phyloP scores from a whole-genome alignment of 2,329 filamentous ascomycete genomes.

The Corynespora cassiicola region DNA sequence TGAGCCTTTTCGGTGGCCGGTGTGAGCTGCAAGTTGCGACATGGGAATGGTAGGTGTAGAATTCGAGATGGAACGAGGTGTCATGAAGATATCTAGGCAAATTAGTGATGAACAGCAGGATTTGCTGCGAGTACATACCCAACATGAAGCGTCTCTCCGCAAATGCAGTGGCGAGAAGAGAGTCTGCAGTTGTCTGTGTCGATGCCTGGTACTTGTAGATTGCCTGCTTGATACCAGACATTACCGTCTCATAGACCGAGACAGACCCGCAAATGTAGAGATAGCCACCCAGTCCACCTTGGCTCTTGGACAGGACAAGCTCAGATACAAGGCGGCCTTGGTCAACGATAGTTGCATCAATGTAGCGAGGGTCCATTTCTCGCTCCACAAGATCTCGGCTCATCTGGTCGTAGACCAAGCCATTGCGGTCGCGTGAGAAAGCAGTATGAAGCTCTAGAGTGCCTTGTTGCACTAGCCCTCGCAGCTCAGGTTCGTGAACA shows the following conservation, averaged over 20 bases:
- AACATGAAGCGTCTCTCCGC: slow-evolving; percentile 64
- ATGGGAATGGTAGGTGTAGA: slow-evolving; percentile 59
- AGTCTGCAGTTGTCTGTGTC: slow-evolving; percentile 59
- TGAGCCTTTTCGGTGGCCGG: slow-evolving; percentile 56
- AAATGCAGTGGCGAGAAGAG: slow-evolving; percentile 60
- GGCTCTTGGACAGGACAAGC: slow-evolving; percentile 63
- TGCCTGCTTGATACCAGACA: slow-evolving; percentile 61
- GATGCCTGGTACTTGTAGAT: slow-evolving; percentile 61
- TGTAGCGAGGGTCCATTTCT: slow-evolving; percentile 58
- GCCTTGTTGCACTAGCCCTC: slow-evolving; percentile 54
- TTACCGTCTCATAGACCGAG: slow-evolving; percentile 60
- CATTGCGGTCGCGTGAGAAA: slow-evolving; percentile 58
- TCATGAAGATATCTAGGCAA: slow-evolving; percentile 59
- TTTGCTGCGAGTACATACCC: slow-evolving; percentile 22
- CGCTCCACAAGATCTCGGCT: slow-evolving; percentile 56
- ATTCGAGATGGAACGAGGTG: slow-evolving; percentile 59
- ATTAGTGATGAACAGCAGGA: background rate
- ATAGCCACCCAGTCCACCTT: slow-evolving; percentile 58
- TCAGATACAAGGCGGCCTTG: slow-evolving; percentile 59
- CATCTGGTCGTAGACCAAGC: slow-evolving; percentile 53
- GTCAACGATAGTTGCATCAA: slow-evolving; percentile 59
- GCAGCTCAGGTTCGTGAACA: slow-evolving; percentile 58
- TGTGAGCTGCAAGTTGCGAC: slow-evolving; percentile 58
- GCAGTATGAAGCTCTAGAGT: slow-evolving; percentile 60
- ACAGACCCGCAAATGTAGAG: slow-evolving; percentile 59